Evolutionary conservation across 1,139 yeast species (phyloP).

Genomic region (Magnusiomyces magnusii): DNA sequence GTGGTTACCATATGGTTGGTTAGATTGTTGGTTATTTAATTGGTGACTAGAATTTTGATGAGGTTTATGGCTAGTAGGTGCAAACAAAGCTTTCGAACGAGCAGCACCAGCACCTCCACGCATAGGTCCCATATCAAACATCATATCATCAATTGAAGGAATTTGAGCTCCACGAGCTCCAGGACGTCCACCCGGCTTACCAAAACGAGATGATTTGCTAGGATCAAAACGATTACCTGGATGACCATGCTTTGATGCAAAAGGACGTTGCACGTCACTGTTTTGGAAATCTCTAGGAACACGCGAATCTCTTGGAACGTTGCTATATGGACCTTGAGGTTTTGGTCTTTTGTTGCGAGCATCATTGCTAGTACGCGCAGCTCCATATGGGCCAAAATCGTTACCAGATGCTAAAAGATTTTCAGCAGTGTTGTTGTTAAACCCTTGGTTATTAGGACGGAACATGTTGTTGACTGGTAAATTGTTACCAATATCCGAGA

Average conservation of each 20-base stretch:
- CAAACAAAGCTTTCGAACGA: not conserved
- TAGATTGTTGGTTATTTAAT: not conserved
- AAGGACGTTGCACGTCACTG: slow-evolving; percentile 3
- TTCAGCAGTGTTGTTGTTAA: not conserved
- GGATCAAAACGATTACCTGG: not conserved
- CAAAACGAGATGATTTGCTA: not conserved
- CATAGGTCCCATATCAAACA: slow-evolving; percentile 18
- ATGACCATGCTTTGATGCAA: not conserved
- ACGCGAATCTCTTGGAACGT: not conserved
- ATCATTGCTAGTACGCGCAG: not conserved
- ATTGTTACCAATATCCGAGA: slow-evolving; percentile 6
- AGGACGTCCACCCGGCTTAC: not conserved
- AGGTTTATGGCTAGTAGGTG: not conserved
- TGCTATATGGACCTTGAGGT: not conserved
- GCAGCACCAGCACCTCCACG: slow-evolving; percentile 13
- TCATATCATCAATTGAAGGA: slow-evolving; percentile 15
- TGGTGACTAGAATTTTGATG: not conserved
- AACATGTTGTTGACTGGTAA: not conserved
- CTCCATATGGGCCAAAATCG: not conserved
- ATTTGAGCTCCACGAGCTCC: slow-evolving; percentile 2
- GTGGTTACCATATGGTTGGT: not conserved
- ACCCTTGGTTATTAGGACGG: not conserved
- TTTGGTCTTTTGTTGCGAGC: not conserved
- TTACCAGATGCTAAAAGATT: not conserved
- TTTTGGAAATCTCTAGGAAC: slow-evolving; percentile 7